Conservation (phyloP, 2,329 filamentous ascomycete genomes). For the Fusarium sp. region DNA sequence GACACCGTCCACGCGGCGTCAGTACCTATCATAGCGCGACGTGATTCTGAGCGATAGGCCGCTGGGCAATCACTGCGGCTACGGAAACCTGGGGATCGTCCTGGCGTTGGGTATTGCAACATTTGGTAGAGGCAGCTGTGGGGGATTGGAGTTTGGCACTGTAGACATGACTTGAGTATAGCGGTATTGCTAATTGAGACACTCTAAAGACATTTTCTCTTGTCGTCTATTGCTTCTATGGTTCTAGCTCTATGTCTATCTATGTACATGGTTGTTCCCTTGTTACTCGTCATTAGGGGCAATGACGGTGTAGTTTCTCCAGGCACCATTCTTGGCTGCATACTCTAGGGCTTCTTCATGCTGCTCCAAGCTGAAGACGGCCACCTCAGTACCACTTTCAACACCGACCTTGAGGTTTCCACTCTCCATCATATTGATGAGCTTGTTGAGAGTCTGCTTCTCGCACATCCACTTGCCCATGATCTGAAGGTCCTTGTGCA, state of each 20-base stretch:
- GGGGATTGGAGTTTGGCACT: neutral
- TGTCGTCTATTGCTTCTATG: neutral
- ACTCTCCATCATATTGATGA: slow-evolving; percentile 12
- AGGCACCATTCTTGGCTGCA: neutral
- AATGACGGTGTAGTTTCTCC: slow-evolving; percentile 12
- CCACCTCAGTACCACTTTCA: neutral
- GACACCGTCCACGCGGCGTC: slow-evolving; percentile 10
- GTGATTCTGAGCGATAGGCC: neutral
- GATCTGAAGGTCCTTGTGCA: slow-evolving; percentile 13
- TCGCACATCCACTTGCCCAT: slow-evolving; percentile 18
- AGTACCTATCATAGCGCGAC: neutral
- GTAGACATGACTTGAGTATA: neutral
- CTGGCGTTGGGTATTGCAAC: slow-evolving; percentile 25
- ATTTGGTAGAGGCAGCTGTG: neutral
- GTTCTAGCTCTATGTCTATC: neutral
- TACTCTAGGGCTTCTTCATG: slow-evolving; percentile 8
- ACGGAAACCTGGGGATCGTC: neutral
- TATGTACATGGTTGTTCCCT: neutral
- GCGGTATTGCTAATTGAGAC: neutral
- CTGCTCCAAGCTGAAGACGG: neutral
- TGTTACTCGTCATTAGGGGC: neutral
- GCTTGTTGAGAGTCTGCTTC: neutral
- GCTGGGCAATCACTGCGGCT: neutral
- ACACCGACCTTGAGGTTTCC: slow-evolving; percentile 1
- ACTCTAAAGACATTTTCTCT: neutral